These are phyloP conservation scores for Arctium minus DNA, from an alignment of 129 eudicot genomes.

Conservation along the genomic window DNA sequence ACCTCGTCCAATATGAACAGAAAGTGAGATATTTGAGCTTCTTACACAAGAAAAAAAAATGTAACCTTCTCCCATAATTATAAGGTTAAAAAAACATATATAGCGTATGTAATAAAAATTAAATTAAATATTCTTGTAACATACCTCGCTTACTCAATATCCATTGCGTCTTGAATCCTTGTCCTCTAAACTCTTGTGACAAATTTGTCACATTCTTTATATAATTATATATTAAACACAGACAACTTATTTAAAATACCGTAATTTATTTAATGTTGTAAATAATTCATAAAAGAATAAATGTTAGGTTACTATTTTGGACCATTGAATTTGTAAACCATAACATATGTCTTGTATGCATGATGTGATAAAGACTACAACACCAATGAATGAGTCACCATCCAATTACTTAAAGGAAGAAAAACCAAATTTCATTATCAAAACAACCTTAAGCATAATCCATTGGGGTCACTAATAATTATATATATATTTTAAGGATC, in stretches of 20 bases:
- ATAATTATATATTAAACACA: neutral
- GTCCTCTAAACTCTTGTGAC: neutral
- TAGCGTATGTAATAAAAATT: no score
- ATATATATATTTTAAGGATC: conserved; percentile 2
- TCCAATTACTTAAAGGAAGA: conserved; percentile 6
- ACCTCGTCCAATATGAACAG: neutral
- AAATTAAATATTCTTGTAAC: neutral
- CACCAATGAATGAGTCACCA: conserved; percentile 29
- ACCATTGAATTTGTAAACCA: conserved; percentile 19
- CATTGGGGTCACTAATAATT: conserved; percentile 13
- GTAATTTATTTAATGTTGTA: neutral
- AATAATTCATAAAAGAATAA: neutral
- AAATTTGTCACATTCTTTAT: neutral
- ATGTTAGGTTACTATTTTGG: conserved; percentile 35
- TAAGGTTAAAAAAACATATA: neutral
- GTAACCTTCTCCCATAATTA: neutral
- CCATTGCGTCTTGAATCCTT: neutral
- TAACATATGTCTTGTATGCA: conserved; percentile 5
- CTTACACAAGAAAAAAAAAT: neutral
- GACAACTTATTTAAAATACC: neutral
- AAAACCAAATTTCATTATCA: neutral
- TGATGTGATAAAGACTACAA: conserved; percentile 19
- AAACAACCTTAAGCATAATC: conserved; percentile 26
- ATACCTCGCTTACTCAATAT: neutral
- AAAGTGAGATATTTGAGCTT: neutral